Conservation (phyloP, 129 eudicot genomes). For the Smallanthus sonchifolius region DNA sequence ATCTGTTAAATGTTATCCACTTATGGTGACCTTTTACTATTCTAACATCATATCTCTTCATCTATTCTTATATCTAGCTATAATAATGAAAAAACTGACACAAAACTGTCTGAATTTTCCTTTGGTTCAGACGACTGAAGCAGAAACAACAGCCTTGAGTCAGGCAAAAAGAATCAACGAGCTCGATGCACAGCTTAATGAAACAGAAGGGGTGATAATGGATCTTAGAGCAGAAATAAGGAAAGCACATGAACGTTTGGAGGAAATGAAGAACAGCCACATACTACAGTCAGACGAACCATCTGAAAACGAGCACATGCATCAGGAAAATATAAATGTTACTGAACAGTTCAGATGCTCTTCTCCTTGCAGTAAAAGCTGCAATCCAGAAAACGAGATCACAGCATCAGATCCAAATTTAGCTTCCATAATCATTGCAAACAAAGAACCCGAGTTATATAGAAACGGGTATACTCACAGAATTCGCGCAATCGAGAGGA, state of each 20-base stretch:
- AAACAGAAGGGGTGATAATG: slow-evolving; percentile 61
- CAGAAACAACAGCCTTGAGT: slow-evolving; percentile 34
- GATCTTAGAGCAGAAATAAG: slow-evolving; percentile 67
- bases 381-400: slow-evolving; percentile 19
- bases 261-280: slow-evolving; percentile 31
- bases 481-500: slow-evolving; percentile 46
- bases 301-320: slow-evolving; percentile 1
- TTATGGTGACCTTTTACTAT: not conserved
- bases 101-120: not conserved
- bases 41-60: not conserved
- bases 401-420: slow-evolving; percentile 15
- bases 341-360: slow-evolving; percentile 25
- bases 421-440: slow-evolving; percentile 23
- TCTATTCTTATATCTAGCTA: not conserved
- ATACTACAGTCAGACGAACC: slow-evolving; percentile 12
- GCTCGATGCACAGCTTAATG: slow-evolving; percentile 68
- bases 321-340: slow-evolving; percentile 13
- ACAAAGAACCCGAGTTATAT: slow-evolving; percentile 39
- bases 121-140: slow-evolving; percentile 47
- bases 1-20: not conserved
- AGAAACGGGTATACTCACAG: slow-evolving; percentile 59
- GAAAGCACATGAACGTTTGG: slow-evolving; percentile 42
- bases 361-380: slow-evolving; percentile 13
- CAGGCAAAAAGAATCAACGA: slow-evolving; percentile 53
- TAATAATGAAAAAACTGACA: slow-evolving; percentile 6